A percentile compares a stretch with the other conserved stretches of the same genome.
phyloP scores from a whole-genome alignment of 2,329 filamentous ascomycete species.

The Colletotrichum nymphaeae region DNA sequence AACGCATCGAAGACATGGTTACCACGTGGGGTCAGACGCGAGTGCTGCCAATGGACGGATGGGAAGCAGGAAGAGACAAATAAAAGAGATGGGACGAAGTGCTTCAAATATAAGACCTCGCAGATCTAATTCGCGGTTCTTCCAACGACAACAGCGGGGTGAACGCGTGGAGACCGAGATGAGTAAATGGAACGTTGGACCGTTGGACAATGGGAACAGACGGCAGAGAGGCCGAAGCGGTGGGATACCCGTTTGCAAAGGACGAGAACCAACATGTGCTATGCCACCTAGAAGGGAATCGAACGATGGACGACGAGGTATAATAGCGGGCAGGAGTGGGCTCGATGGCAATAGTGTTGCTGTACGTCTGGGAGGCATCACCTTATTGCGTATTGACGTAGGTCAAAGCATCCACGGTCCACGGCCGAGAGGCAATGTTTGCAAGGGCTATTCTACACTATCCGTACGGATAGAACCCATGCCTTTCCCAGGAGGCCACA shows the following conservation, averaged over 20 bases:
- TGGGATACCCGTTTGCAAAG: slow-evolving; percentile 2
- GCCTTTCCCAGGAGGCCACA: not conserved
- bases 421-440: slow-evolving; percentile 11
- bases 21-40: slow-evolving; percentile 23
- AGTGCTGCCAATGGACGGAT: slow-evolving; percentile 15
- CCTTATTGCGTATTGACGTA: not conserved
- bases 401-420: slow-evolving; percentile 13
- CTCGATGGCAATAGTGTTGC: slow-evolving; percentile 10
- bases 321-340: not conserved
- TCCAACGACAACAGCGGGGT: slow-evolving; percentile 4
- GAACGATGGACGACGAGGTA: slow-evolving; percentile 15
- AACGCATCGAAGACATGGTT: slow-evolving; percentile 31
- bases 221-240: slow-evolving; percentile 1
- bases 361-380: not conserved
- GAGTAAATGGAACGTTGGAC: slow-evolving; percentile 23
- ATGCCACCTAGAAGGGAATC: slow-evolving; percentile 13
- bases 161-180: slow-evolving; percentile 22
- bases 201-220: not conserved
- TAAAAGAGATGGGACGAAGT: slow-evolving; percentile 11
- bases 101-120: slow-evolving; percentile 24
- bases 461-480: not conserved
- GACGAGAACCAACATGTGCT: slow-evolving; percentile 13
- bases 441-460: slow-evolving; percentile 16
- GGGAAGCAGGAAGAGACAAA: not conserved
- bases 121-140: not conserved